phyloP scores from a whole-genome alignment of 2,329 filamentous ascomycete species.

The Aspergillus ochraceus region DNA sequence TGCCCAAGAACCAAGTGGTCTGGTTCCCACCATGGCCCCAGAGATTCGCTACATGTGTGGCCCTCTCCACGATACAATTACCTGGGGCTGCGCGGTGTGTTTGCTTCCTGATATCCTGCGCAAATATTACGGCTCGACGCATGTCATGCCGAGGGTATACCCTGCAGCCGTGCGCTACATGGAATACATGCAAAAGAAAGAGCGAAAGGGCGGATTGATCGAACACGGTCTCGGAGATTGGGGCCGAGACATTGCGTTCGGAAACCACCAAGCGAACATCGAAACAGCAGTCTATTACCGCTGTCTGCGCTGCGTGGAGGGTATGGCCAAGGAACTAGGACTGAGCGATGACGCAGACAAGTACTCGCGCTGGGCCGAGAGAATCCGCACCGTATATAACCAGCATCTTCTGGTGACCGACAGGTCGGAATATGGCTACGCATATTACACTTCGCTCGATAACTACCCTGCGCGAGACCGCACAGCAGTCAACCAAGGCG shows the following conservation, averaged over 20 bases:
- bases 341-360: conserved; percentile 12
- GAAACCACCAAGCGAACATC: conserved; percentile 28
- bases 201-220: conserved; percentile 23
- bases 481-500: conserved; percentile 21
- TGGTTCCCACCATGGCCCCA: conserved; percentile 51
- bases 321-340: conserved; percentile 24
- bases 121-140: conserved; percentile 23
- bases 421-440: conserved; percentile 14
- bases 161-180: conserved; percentile 23
- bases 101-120: conserved; percentile 23
- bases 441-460: conserved; percentile 25
- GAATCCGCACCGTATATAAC: conserved; percentile 22
- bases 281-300: conserved; percentile 27
- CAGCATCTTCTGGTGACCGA: conserved; percentile 21
- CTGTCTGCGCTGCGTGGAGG: conserved; percentile 23
- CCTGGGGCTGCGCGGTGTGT: conserved; percentile 26
- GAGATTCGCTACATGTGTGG: conserved; percentile 52
- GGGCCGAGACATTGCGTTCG: conserved; percentile 26
- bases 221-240: conserved; percentile 26
- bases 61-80: conserved; percentile 47
- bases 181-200: conserved; percentile 26
- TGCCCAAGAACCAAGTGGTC: conserved; percentile 45
- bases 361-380: conserved; percentile 19
- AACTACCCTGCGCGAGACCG: conserved; percentile 17
- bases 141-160: conserved; percentile 21